phyloP scores from a whole-genome alignment of 2,329 filamentous ascomycete species.

The Bertia moriformis region DNA sequence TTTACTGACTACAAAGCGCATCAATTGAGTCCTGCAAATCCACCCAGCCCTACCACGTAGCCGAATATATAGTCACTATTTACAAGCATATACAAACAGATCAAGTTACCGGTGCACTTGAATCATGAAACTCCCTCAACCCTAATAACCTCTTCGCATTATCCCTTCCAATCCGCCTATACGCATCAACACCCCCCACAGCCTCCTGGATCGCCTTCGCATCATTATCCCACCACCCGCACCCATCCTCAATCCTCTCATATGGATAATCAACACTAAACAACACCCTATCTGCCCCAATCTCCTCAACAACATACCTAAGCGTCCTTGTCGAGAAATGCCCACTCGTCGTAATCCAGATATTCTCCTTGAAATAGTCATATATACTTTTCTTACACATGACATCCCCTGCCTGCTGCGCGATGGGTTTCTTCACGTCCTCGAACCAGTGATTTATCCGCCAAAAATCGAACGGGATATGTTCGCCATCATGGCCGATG shows the following conservation, averaged over 20 bases:
- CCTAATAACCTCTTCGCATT: constrained; percentile 1
- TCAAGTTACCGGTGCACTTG: not conserved
- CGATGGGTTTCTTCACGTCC: constrained; percentile 34
- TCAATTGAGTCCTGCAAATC: too few relatives aligned
- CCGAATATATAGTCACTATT: too few relatives aligned
- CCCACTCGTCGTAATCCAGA: constrained; percentile 41
- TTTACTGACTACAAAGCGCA: too few relatives aligned
- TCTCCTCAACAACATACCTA: constrained; percentile 29
- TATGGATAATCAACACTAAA: constrained; percentile 38
- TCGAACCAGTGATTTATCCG: constrained; percentile 39
- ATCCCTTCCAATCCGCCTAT: not conserved
- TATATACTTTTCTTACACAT: constrained; percentile 30
- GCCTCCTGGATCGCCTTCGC: not conserved
- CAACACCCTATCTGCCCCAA: constrained; percentile 32
- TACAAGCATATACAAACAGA: too few relatives aligned
- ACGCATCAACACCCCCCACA: not conserved
- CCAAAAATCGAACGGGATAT: constrained; percentile 32
- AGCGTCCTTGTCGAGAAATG: constrained; percentile 38
- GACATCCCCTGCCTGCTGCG: constrained; percentile 10
- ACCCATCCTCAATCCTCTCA: constrained; percentile 26
- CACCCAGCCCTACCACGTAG: too few relatives aligned
- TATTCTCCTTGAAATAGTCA: constrained; percentile 37
- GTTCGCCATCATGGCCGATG: constrained; percentile 31
- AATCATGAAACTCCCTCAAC: not conserved
- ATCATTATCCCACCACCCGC: constrained; percentile 5